A percentile compares a stretch with the other conserved stretches of the same genome.
Evolutionary conservation across 78 protist species (phyloP).

Genomic region (Dictyostelium brefeldianum): DNA sequence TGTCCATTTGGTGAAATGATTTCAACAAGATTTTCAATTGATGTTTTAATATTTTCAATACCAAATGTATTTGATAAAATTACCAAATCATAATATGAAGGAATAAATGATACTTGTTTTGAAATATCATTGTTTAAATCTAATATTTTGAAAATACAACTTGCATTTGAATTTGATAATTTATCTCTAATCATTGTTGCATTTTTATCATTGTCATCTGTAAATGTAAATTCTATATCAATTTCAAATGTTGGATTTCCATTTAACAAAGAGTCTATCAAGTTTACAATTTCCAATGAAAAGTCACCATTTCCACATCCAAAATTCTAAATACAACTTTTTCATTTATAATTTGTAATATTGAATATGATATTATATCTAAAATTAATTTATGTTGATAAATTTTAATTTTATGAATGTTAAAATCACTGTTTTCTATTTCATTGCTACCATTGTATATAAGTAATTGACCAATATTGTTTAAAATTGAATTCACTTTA

Average conservation of each 20-base stretch:
- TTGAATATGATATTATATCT: background rate
- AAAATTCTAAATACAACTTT: constrained; percentile 3
- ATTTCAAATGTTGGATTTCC: background rate
- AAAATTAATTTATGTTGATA: background rate
- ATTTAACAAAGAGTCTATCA: background rate
- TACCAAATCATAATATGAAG: constrained; percentile 5
- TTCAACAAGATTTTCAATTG: background rate
- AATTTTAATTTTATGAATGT: background rate
- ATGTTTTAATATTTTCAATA: background rate
- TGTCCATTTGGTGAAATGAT: background rate
- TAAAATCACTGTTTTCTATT: background rate
- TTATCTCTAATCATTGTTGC: background rate
- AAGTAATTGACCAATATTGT: background rate
- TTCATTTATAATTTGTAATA: background rate
- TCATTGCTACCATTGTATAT: background rate
- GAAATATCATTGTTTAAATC: background rate
- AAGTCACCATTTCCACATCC: constrained; percentile 30
- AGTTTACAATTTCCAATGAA: background rate
- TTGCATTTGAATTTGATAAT: background rate
- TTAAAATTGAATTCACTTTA: background rate
- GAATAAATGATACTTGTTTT: background rate
- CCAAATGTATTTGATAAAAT: background rate
- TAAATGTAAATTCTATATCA: background rate
- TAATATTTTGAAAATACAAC: background rate
- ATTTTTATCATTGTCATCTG: background rate